Evolutionary conservation across 495 filamentous ascomycete genomes (phyloP).

Genomic region (Lasiosphaeria ovina): DNA sequence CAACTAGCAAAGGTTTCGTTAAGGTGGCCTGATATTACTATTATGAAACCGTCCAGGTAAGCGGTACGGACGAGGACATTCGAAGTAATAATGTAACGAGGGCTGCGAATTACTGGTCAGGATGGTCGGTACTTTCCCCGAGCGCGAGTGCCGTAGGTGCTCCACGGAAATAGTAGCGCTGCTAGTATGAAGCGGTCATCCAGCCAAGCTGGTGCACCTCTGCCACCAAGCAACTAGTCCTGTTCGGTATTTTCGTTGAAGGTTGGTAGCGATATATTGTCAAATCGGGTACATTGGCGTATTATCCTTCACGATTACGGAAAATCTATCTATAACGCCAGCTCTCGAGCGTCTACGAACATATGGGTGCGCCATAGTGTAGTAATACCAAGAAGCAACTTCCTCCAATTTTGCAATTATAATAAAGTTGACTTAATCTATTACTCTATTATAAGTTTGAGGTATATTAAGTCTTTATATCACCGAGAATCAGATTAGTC

Average conservation of each 20-base stretch:
- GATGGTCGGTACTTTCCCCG: conserved; percentile 22
- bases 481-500: no score
- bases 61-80: conserved; percentile 36
- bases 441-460: no score
- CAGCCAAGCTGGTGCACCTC: conserved; percentile 20
- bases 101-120: conserved; percentile 33
- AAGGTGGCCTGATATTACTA: conserved; percentile 46
- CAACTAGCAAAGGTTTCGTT: conserved; percentile 35
- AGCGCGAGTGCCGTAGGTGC: conserved; percentile 6
- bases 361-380: no score
- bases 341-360: conserved; percentile 14
- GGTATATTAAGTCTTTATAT: no score
- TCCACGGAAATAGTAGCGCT: conserved; percentile 24
- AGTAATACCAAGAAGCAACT: no score
- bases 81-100: conserved; percentile 36
- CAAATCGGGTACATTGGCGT: conserved; percentile 13
- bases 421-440: no score
- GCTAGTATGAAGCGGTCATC: conserved; percentile 37
- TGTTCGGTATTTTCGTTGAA: conserved; percentile 5
- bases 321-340: conserved; percentile 5
- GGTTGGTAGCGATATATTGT: conserved; percentile 19
- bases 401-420: no score
- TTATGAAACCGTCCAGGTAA: conserved; percentile 42
- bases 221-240: conserved; percentile 15
- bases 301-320: conserved; percentile 2